These are phyloP conservation scores for Bipolaris cookei DNA, from an alignment of 2,329 filamentous ascomycete genomes.

Conservation along the genomic window DNA sequence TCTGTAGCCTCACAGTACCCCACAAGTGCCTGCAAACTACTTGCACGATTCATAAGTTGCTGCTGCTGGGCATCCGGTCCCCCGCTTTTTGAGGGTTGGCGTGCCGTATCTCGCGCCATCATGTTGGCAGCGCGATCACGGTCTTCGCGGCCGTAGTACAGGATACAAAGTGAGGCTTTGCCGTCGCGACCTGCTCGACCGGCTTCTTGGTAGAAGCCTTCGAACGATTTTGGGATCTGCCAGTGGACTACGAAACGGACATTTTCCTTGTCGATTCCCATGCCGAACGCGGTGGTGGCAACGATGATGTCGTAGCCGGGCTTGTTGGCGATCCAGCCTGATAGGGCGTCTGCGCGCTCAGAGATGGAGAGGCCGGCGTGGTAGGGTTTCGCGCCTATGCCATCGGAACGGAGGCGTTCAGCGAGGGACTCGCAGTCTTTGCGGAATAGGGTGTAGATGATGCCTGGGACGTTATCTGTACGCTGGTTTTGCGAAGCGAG, in stretches of 20 bases:
- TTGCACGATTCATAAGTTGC: constrained; percentile 50
- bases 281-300: constrained; percentile 93
- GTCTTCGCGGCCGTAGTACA: constrained; percentile 91
- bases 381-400: constrained; percentile 76
- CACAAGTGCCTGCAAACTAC: constrained; percentile 65
- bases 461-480: constrained; percentile 71
- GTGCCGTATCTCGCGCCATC: constrained; percentile 56
- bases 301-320: constrained; percentile 89
- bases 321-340: constrained; percentile 74
- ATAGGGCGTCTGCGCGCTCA: constrained; percentile 73
- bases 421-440: constrained; percentile 77
- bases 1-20: constrained; percentile 80
- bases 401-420: constrained; percentile 67
- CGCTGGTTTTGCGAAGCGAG: constrained; percentile 60
- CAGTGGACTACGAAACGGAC: constrained; percentile 96
- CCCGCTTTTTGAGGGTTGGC: constrained; percentile 55
- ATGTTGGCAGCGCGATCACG: constrained; percentile 71
- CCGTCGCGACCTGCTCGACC: constrained; percentile 90
- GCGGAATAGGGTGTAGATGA: constrained; percentile 79
- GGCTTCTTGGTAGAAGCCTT: constrained; percentile 95
- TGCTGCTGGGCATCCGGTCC: constrained; percentile 43
- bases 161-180: constrained; percentile 82
- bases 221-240: constrained; percentile 91
- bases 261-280: constrained; percentile 96
- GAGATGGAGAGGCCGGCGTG: constrained; percentile 71